These are phyloP conservation scores for Neodidymelliopsis sp. DNA, from an alignment of 2,329 filamentous ascomycete species.

Conservation along the genomic window DNA sequence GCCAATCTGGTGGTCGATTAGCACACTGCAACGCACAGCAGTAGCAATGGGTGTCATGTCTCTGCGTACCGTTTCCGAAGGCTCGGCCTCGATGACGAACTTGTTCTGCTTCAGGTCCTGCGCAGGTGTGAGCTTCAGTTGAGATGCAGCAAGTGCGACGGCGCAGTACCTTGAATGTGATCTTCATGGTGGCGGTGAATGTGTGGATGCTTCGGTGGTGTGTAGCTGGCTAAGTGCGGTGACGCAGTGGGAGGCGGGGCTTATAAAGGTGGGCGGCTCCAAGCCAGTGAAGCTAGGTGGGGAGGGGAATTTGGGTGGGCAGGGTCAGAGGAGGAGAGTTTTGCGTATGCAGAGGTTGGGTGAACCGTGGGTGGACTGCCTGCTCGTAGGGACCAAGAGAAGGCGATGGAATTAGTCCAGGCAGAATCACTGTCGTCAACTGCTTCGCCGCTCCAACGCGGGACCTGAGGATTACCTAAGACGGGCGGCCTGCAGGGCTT, in stretches of 20 bases:
- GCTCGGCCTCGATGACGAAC: conserved; percentile 94
- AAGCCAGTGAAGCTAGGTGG: conserved; percentile 5
- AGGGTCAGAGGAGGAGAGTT: not conserved
- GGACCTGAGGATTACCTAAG: conserved; percentile 10
- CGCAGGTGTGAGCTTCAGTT: conserved; percentile 29
- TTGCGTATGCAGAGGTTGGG: not conserved
- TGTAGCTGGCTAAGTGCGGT: conserved; percentile 23
- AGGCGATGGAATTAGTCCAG: conserved; percentile 35
- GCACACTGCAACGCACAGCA: conserved; percentile 22
- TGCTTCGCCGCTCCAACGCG: conserved; percentile 10
- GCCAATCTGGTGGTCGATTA: conserved; percentile 69
- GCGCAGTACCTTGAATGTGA: conserved; percentile 70
- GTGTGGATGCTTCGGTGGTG: conserved; percentile 13
- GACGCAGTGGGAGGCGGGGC: conserved; percentile 36
- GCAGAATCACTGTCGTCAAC: conserved; percentile 25
- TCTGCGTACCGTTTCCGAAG: conserved; percentile 79
- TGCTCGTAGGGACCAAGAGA: conserved; percentile 14
- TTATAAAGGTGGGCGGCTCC: conserved; percentile 25
- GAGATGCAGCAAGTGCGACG: conserved; percentile 5
- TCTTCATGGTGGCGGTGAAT: conserved; percentile 63
- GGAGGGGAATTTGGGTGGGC: not conserved
- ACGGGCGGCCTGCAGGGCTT: too few relatives aligned
- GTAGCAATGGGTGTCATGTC: conserved; percentile 24
- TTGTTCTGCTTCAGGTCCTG: conserved; percentile 99
- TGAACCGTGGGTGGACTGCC: conserved; percentile 4